Base-by-base conservation (phyloP, 495 filamentous ascomycete genomes). In the Hypoxylon trugodes region DNA sequence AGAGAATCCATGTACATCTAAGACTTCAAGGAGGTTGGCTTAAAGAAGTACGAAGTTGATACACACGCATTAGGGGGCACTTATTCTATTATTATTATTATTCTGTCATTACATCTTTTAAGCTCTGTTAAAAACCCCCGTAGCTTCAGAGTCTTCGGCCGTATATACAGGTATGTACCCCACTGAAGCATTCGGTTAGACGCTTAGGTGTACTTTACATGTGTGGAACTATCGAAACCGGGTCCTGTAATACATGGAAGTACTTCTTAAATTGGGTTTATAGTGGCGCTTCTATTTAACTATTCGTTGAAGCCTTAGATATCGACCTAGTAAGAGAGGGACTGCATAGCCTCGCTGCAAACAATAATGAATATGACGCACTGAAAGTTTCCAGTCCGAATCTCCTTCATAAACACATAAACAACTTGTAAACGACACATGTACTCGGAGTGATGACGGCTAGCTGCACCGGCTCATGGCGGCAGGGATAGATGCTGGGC, bases 381-480 rank as follows among this genome's bases (percentile, higher is more conserved):
- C n/a, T n/a, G n/a, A n/a, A n/a, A n/a, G n/a, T n/a, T n/a, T n/a
- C n/a, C n/a, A n/a, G n/a, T n/a, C n/a, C n/a, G n/a, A n/a, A n/a
- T n/a, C n/a, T n/a, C n/a, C n/a, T n/a, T n/a, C n/a, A n/a, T n/a
- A n/a, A n/a, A n/a, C n/a, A n/a, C n/a, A n/a, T n/a, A n/a, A n/a
- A n/a, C n/a, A n/a, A n/a, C 45, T 36, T 12, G 19, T 49, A 59
- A 54, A 55, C 62, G 40, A 37, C 35, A 38, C 12, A 59, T 28
- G 30, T 21, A 16, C 15, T 22, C 24, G 19, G 25, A 32, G n/a
- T 38, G 46, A 38, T 16, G 16, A 47, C 40, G 63, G 63, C 26
- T 61, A 46, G 25, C 25, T 48, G 63, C 63, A 47, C 16, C 42
- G 45, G 56, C 52, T 41, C 46, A 66, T 41, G 43, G 50, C 50